phyloP scores from a whole-genome alignment of 1,139 yeast species.

The Debaryomycetaceae sp. region DNA sequence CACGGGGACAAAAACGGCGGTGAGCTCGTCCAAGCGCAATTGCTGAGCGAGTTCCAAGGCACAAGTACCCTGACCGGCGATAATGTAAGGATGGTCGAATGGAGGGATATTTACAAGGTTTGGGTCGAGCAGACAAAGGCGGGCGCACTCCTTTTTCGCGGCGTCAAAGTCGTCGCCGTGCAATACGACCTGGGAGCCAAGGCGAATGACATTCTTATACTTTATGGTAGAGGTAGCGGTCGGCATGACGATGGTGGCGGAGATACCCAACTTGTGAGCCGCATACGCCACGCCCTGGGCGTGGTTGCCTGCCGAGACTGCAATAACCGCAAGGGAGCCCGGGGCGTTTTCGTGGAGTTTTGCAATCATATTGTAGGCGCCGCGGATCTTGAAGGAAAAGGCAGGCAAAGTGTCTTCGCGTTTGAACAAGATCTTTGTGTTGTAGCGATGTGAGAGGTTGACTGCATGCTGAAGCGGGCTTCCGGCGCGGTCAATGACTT shows the following conservation, averaged over 20 bases:
- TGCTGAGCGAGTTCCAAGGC: conserved; percentile 91
- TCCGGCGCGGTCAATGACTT: conserved; percentile 69
- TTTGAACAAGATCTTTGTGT: conserved; percentile 65
- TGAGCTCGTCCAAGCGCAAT: conserved; percentile 61
- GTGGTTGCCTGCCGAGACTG: conserved; percentile 98
- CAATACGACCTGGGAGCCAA: conserved; percentile 89
- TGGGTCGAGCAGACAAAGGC: conserved; percentile 54
- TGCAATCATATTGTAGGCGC: conserved; percentile 96
- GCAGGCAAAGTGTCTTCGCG: conserved; percentile 94
- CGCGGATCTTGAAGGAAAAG: conserved; percentile 89
- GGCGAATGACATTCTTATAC: conserved; percentile 76
- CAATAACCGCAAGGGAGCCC: conserved; percentile 62
- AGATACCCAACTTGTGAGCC: conserved; percentile 72
- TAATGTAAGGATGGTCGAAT: conserved; percentile 92
- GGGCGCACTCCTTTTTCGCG: conserved; percentile 79
- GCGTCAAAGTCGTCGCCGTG: conserved; percentile 91
- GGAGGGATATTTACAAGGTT: conserved; percentile 90
- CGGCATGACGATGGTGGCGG: conserved; percentile 97
- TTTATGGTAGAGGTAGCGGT: conserved; percentile 93
- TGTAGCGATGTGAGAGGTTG: conserved; percentile 60
- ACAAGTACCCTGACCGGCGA: conserved; percentile 99
- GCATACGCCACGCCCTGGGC: conserved; percentile 98
- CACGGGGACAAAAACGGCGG: conserved; percentile 83
- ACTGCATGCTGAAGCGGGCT: conserved; percentile 76
- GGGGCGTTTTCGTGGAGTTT: conserved; percentile 51